Evolutionary conservation across 225 moss, liverwort and hornwort genomes (phyloP).

Genomic region (Straminergon stramineum): DNA sequence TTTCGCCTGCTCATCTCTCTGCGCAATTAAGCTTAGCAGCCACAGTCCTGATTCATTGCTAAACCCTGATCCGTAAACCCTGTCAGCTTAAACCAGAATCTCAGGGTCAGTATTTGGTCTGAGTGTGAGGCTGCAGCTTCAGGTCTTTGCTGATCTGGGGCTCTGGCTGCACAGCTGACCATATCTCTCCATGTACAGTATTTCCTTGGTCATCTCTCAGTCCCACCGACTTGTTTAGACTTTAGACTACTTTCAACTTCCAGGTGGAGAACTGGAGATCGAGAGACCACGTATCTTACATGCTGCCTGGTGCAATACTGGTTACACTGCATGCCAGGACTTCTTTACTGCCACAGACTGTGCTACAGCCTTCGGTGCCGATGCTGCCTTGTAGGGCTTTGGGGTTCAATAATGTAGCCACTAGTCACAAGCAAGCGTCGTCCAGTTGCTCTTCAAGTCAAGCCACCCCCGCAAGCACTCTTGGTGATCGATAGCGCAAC

Average conservation of each 20-base stretch:
- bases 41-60: not conserved
- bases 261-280: not conserved
- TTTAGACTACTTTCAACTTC: not conserved
- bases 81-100: not conserved
- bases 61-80: not conserved
- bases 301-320: no score
- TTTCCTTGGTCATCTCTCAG: not conserved
- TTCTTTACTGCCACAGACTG: not conserved
- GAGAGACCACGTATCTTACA: not conserved
- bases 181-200: not conserved
- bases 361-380: not conserved
- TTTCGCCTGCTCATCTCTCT: not conserved
- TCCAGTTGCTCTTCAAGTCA: not conserved
- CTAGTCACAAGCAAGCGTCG: not conserved
- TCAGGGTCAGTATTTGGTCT: not conserved
- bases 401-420: constrained; percentile 9
- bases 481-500: not conserved
- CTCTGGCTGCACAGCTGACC: not conserved
- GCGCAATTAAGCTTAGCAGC: not conserved
- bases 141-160: not conserved
- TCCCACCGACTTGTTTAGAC: constrained; percentile 7
- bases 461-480: not conserved
- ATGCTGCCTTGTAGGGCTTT: not conserved
- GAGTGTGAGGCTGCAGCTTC: not conserved
- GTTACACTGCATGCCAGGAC: not conserved